Conservation (phyloP, 83 land plant genomes). For the Picea mariana region DNA sequence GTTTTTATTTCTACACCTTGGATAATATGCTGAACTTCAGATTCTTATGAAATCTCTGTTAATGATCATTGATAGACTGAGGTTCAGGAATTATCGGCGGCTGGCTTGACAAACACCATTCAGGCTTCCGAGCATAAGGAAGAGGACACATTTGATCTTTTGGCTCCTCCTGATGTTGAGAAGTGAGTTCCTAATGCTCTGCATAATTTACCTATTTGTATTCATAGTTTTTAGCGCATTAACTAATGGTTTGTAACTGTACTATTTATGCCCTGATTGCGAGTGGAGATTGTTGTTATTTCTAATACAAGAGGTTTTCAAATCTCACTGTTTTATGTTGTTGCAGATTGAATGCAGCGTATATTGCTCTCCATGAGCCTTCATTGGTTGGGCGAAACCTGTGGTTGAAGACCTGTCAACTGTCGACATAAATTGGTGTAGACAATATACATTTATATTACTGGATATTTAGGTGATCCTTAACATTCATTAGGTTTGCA, state of each 20-base stretch:
- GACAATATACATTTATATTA: no score
- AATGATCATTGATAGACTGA: constrained; percentile 1
- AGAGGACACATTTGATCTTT: constrained; percentile 70
- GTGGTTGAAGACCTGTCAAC: constrained; percentile 73
- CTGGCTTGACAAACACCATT: constrained; percentile 25
- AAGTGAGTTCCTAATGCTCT: constrained; percentile 41
- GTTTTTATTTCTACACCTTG: background rate
- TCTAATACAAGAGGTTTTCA: background rate
- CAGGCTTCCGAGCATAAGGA: constrained; percentile 66
- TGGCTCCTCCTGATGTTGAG: constrained; percentile 77
- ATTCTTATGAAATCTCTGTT: background rate
- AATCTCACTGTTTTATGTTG: constrained; percentile 1
- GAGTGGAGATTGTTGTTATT: background rate
- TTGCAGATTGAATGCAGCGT: constrained; percentile 79
- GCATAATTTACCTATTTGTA: background rate
- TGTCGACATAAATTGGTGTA: no score
- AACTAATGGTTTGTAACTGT: background rate
- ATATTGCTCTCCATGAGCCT: constrained; percentile 68
- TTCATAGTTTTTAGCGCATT: background rate
- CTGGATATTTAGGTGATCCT: no score
- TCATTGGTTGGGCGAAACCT: constrained; percentile 71
- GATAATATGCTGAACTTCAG: background rate
- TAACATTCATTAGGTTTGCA: no score
- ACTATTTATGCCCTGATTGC: background rate
- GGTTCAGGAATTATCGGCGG: constrained; percentile 41